Percentiles rank a stretch among this genome's conserved stretches.
phyloP scores from a whole-genome alignment of 2,329 filamentous ascomycete species.

The Teratosphaeriaceae sp. region DNA sequence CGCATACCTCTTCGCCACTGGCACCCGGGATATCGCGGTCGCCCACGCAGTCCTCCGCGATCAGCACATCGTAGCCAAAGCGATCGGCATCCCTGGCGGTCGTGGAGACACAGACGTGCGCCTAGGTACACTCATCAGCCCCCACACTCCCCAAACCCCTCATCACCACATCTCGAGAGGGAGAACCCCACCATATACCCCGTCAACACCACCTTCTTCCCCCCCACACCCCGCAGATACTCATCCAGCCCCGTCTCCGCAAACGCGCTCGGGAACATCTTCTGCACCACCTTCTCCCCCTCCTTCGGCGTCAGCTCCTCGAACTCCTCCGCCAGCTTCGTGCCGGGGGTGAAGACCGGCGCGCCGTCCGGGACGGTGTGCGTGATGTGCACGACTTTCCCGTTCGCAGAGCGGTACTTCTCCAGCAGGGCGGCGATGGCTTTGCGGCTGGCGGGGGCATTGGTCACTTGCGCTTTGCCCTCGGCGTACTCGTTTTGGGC shows the following conservation, averaged over 20 bases:
- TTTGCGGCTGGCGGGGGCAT: conserved; percentile 48
- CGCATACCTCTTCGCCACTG: conserved; percentile 47
- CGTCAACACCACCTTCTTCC: conserved; percentile 55
- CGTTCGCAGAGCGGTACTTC: conserved; percentile 51
- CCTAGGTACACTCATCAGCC: no score
- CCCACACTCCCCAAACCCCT: background rate
- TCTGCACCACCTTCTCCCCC: conserved; percentile 52
- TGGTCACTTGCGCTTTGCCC: conserved; percentile 51
- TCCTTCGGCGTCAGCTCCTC: conserved; percentile 49
- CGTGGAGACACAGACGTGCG: no score
- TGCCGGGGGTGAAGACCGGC: conserved; percentile 59
- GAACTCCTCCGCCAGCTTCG: conserved; percentile 54
- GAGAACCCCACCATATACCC: conserved; percentile 50
- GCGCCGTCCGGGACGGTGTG: conserved; percentile 55
- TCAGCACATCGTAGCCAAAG: conserved; percentile 59
- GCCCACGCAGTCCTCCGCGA: conserved; percentile 57
- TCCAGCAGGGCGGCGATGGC: conserved; percentile 52
- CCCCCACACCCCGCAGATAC: conserved; percentile 43
- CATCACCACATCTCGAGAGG: no score
- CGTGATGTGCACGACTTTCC: conserved; percentile 55
- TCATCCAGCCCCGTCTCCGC: conserved; percentile 53
- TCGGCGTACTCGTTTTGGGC: conserved; percentile 63
- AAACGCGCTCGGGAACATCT: conserved; percentile 55
- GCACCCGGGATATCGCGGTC: conserved; percentile 61
- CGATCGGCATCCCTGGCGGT: no score